Percentiles rank a stretch among this genome's conserved stretches.
Evolutionary conservation across 2,329 filamentous ascomycete genomes (phyloP).

Genomic region (Colletotrichum liaoningense): DNA sequence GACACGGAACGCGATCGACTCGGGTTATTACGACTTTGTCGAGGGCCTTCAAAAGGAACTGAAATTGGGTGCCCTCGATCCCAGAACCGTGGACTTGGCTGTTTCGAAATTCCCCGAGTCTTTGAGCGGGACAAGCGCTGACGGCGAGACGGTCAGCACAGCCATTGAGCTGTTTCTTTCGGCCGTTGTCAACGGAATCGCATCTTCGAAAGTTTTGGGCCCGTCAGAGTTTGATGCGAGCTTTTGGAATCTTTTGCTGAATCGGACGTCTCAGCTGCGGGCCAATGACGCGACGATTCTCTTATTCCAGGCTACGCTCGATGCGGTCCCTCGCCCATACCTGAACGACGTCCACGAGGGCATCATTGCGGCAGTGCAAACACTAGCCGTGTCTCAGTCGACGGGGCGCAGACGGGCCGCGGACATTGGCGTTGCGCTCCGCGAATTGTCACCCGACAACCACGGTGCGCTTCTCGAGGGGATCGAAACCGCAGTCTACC

Average conservation of each 20-base stretch:
- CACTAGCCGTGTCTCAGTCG: slow-evolving; percentile 7
- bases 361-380: slow-evolving; percentile 29
- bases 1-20: slow-evolving; percentile 4
- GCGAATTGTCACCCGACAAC: background rate
- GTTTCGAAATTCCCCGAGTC: slow-evolving; percentile 27
- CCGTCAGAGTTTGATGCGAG: slow-evolving; percentile 3
- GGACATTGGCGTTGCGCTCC: slow-evolving; percentile 28
- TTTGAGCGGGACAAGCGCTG: slow-evolving; percentile 4
- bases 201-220: slow-evolving; percentile 22
- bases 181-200: slow-evolving; percentile 33
- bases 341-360: slow-evolving; percentile 18
- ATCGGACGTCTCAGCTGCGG: slow-evolving; percentile 14
- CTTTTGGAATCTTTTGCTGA: slow-evolving; percentile 25
- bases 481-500: slow-evolving; percentile 12
- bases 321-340: slow-evolving; percentile 2
- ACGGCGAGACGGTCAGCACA: background rate
- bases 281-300: background rate
- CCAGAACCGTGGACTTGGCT: slow-evolving; percentile 3
- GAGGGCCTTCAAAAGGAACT: slow-evolving; percentile 21
- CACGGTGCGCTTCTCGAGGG: slow-evolving; percentile 15
- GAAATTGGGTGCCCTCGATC: slow-evolving; percentile 19
- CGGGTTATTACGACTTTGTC: slow-evolving; percentile 18
- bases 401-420: slow-evolving; percentile 19
- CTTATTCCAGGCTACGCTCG: slow-evolving; percentile 23
- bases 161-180: slow-evolving; percentile 28